phyloP scores from a whole-genome alignment of 2,329 filamentous ascomycete genomes.

The Aspergillus felis region DNA sequence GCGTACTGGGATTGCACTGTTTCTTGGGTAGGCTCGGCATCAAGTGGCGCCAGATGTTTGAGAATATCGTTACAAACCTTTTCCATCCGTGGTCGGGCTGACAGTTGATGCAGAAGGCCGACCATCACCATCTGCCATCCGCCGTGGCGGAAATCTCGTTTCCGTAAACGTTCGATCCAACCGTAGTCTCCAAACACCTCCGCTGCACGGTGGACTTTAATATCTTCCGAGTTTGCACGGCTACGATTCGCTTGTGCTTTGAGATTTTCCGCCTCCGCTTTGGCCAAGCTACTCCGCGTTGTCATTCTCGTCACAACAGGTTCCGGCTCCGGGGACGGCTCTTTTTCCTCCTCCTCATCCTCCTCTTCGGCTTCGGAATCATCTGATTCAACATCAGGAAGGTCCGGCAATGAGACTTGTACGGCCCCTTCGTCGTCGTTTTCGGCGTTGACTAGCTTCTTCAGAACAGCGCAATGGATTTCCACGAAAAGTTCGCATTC shows the following conservation, averaged over 20 bases:
- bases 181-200: conserved; percentile 70
- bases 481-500: conserved; percentile 85
- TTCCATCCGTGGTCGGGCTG: conserved; percentile 67
- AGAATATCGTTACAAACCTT: conserved; percentile 75
- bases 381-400: conserved; percentile 68
- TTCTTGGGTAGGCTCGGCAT: conserved; percentile 69
- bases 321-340: conserved; percentile 66
- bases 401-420: conserved; percentile 71
- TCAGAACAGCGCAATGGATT: conserved; percentile 85
- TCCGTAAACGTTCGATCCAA: conserved; percentile 81
- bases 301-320: conserved; percentile 62
- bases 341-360: conserved; percentile 50
- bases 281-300: conserved; percentile 81
- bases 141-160: conserved; percentile 79
- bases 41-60: conserved; percentile 72
- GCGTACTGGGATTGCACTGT: conserved; percentile 71
- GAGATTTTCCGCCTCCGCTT: conserved; percentile 68
- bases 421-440: conserved; percentile 69
- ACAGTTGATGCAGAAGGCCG: conserved; percentile 79
- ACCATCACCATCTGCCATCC: conserved; percentile 91
- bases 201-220: conserved; percentile 53
- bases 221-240: conserved; percentile 33
- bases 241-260: conserved; percentile 57
- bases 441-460: conserved; percentile 74
- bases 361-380: conserved; percentile 59